Percentiles rank a stretch among this genome's conserved stretches.
Conservation (phyloP, 768 basidiomycete species). For the Podaxis carcinomalis region DNA sequence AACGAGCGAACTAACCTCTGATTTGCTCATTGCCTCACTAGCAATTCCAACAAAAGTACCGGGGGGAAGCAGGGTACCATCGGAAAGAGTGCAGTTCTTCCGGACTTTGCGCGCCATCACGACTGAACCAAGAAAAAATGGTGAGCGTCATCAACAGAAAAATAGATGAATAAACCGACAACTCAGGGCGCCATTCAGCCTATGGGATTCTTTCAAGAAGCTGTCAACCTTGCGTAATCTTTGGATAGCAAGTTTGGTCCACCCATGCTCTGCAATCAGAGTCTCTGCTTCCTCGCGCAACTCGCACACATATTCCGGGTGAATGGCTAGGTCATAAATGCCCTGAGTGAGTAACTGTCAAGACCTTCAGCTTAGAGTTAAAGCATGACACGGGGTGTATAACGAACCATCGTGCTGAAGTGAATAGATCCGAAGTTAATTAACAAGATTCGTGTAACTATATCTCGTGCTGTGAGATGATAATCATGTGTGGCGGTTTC, state of each 20-base stretch:
- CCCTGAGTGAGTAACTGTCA: slow-evolving; percentile 29
- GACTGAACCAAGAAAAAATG: slow-evolving; percentile 14
- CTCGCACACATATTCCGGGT: slow-evolving; percentile 24
- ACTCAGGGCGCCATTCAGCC: slow-evolving; percentile 22
- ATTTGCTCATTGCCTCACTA: slow-evolving; percentile 23
- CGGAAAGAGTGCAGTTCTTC: slow-evolving; percentile 36
- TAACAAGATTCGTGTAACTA: slow-evolving; percentile 27
- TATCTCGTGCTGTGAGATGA: slow-evolving; percentile 20
- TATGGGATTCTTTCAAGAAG: slow-evolving; percentile 38
- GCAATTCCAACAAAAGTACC: slow-evolving; percentile 23
- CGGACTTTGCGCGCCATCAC: slow-evolving; percentile 28
- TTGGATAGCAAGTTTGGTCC: slow-evolving; percentile 36
- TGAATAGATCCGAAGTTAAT: slow-evolving; percentile 39
- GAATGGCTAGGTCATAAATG: slow-evolving; percentile 25
- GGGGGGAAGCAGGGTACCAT: slow-evolving; percentile 25
- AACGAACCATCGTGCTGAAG: slow-evolving; percentile 32
- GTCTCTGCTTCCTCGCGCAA: slow-evolving; percentile 29
- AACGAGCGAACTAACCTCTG: slow-evolving; percentile 15
- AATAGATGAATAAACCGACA: neutral
- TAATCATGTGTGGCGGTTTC: slow-evolving; percentile 24
- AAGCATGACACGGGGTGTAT: neutral
- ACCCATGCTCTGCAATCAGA: slow-evolving; percentile 27
- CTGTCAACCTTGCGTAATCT: slow-evolving; percentile 40
- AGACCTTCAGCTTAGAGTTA: neutral
- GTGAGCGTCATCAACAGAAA: neutral